Evolutionary conservation across 2,329 filamentous ascomycete species (phyloP), one percentile per base, ranked within the genome.

Genomic region (Sporothrix globosa): DNA sequence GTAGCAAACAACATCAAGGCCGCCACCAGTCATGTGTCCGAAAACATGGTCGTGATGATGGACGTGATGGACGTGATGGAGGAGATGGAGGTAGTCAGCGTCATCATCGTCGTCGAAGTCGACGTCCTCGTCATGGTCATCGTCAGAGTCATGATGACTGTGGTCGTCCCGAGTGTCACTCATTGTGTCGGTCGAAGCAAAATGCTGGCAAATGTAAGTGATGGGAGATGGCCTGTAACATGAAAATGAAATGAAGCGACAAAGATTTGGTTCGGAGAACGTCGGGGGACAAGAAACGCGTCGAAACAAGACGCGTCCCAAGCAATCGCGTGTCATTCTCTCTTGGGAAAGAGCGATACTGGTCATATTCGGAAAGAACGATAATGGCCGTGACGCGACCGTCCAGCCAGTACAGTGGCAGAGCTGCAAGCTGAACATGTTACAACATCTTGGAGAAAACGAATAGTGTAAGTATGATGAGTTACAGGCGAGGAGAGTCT

Each of bases 1-100:
- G 21, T 52, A 60, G 44, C 70, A 50, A 9, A 69, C 27, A 14
- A 69, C 24, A 1, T 61, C 14, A 0, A 69, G 67, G 17, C 58
- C 56, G 27, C 53, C 53, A 56, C 53, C 24, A 34, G 3, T 13
- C 50, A 53, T 6, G 41, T 46, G 41, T 2, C 2, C 11, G 41
- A 46, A 46, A 17, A 13, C 41, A 17, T 46, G 41, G 11, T 3
- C 11, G 11, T 46, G 34, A 34, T 34, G 7, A 34, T 34, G 34
- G 34, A 34, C 34, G 34, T 34, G n/a, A n/a, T n/a, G n/a, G n/a
- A n/a, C n/a, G n/a, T n/a, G n/a, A n/a, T n/a, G 34, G 6, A 34
- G 34, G 7, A 34, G 34, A 34, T 6, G 34, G 34, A 34, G 34
- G 7, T 34, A 9, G 48, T 50, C 48, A 7, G 7, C 4, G 17